These are phyloP conservation scores for Pythium rhizo-oryzae DNA, from an alignment of 352 stramenopile species.

Conservation along the genomic window DNA sequence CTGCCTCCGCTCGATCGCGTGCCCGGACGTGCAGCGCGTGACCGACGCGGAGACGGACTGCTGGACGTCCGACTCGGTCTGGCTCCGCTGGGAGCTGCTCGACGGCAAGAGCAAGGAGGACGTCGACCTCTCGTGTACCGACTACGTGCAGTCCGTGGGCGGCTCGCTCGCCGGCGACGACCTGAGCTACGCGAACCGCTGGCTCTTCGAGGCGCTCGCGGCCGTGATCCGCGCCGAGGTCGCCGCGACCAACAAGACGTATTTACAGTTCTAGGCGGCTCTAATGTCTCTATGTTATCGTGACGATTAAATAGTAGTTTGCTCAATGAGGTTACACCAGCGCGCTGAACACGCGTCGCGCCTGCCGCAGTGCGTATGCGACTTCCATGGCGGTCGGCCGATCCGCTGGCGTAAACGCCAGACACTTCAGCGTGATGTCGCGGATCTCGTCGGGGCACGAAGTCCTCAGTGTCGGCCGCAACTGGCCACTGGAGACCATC, in stretches of 20 bases:
- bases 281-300: not conserved
- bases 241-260: conserved; percentile 9
- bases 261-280: not conserved
- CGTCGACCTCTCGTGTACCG: conserved; percentile 7
- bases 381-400: conserved; percentile 30
- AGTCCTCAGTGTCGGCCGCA: conserved; percentile 27
- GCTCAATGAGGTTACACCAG: not conserved
- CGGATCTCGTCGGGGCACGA: conserved; percentile 22
- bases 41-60: conserved; percentile 2
- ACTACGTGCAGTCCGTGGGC: conserved; percentile 13
- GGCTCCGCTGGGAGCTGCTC: conserved; percentile 21
- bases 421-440: conserved; percentile 24
- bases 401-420: conserved; percentile 26
- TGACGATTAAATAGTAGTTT: not conserved
- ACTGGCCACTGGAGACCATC: conserved; percentile 35
- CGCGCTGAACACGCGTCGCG: not conserved
- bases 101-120: conserved; percentile 4
- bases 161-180: conserved; percentile 14
- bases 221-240: conserved; percentile 11
- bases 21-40: conserved; percentile 8
- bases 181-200: conserved; percentile 16
- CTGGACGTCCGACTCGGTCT: conserved; percentile 19
- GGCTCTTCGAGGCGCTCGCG: conserved; percentile 9
- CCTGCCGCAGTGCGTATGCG: conserved; percentile 23
- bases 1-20: conserved; percentile 11